Base-by-base conservation (phyloP, 2,329 filamentous ascomycete genomes). In the Fusarium tricinctum region DNA sequence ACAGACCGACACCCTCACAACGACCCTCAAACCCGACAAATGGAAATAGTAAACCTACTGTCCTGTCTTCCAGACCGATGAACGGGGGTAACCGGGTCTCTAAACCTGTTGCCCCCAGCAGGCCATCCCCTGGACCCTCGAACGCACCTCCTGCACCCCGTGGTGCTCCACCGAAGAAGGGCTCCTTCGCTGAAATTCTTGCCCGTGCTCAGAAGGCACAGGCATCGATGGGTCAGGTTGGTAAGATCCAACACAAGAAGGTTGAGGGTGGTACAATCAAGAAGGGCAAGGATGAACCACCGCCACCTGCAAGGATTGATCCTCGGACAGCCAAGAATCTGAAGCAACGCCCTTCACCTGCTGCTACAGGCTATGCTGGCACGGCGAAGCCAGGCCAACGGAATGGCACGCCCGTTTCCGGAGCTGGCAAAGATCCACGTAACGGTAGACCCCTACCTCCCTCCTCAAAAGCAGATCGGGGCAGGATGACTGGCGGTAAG, bases 201-300 rank as follows among this genome's bases (percentile, higher is more conserved):
- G 90, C 90, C 56, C 86, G 90, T 69, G 92, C 88, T 32, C 89
- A 91, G 73, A 87, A 88, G 63, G 89, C 88, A 14, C 88, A 92
- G 73, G 83, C 81, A 39, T 82, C 80, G 40, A 86, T 88, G 81
- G 85, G 82, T n/a, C 85, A 86, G 70, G 84, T 91, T 23, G 91
- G 90, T 56, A 89, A 88, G 71, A 92, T 93, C 69, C 91, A 92
- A 75, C 91, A 93, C 78, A 93, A 93, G 76, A 84, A 89, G 20
- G 86, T 89, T 3, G 91, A 92, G 70, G 91, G 89, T 73, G 78
- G 85, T n/a, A 80, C 85, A 8, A 83, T 53, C 26, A 73, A 64
- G 63, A 65, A 84, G 76, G 84, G 83, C 62, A 84, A 82, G 69
- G 84, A 85, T 46, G 83, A 83, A 30, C 73, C 74, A 19, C 73